Base-by-base conservation (phyloP, 495 filamentous ascomycete genomes). In the Extremus antarcticus region DNA sequence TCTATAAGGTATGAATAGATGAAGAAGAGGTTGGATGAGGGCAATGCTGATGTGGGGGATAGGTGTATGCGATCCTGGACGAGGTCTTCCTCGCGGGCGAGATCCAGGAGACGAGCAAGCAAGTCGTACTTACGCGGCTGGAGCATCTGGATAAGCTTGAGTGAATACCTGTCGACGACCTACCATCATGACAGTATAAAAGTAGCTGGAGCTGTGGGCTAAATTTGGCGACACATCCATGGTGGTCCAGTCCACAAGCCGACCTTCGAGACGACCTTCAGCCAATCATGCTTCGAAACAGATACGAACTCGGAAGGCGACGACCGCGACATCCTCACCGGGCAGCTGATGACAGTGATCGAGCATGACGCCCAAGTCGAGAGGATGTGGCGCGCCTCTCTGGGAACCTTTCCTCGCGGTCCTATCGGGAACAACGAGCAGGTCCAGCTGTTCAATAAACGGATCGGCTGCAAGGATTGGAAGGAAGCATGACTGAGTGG, bases 61-160 rank as follows among this genome's bases (percentile, higher is more conserved):
- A 95, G 84, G 92, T 96, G 53, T 98, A 98, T 72, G 94, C 94
- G 17, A 98, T 98, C 54, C 80, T 98, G 35, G 92, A 98, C 68
- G 92, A 98, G 70, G 88, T 98, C 51, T 94, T 88, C 76, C 82
- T 98, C 48, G 92, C 92, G 0, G 92, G 92, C 50, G 92, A 98
- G 76, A 88, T 98, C 57, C 88, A 98, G 73, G 92, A 98, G 76
- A 96, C 92, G 43, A 91, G 86, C 66, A 97, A 97, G 70, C 91
- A 96, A 71, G 92, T 98, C 25, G 92, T 98, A 50, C 71, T 98
- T 63, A 95, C 91, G 54, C 71, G 92, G 66, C 71, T 98, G 69
- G 92, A 95, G 67, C 91, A 96, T 74, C 67, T 98, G 69, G 92
- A 98, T 68, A 98, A 98, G 66, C 70, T 98, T 69, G 92, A 98